Evolutionary conservation across 1,284 basidiomycete species (phyloP).

Genomic region (Microbotryum silenes-acaulis): DNA sequence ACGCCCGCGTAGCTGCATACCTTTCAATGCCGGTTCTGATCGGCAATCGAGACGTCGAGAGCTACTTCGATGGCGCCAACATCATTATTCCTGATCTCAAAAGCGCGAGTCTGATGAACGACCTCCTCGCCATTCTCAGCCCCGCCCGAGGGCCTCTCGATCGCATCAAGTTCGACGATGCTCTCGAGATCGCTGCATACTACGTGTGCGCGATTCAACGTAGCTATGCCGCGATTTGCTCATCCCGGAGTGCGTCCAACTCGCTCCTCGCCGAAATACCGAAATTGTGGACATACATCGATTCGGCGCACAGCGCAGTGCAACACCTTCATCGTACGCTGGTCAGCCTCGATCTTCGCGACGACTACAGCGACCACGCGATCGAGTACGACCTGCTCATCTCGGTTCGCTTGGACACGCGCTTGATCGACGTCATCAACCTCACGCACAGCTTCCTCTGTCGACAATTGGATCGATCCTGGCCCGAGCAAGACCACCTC

Average conservation of each 20-base stretch:
- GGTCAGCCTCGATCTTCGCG: constrained; percentile 9
- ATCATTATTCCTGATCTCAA: constrained; percentile 26
- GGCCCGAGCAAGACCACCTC: constrained; percentile 3
- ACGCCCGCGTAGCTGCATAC: constrained; percentile 25
- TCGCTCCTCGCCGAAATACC: constrained; percentile 9
- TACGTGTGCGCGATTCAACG: constrained; percentile 29
- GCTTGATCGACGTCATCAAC: constrained; percentile 28
- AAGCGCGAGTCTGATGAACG: constrained; percentile 11
- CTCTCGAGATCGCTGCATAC: constrained; percentile 21
- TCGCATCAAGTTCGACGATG: constrained; percentile 15
- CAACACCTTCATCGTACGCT: constrained; percentile 17
- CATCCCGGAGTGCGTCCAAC: neutral
- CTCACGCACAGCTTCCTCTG: constrained; percentile 22
- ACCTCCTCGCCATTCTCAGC: constrained; percentile 19
- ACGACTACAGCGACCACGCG: constrained; percentile 13
- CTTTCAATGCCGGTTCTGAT: constrained; percentile 20
- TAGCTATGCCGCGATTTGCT: constrained; percentile 13
- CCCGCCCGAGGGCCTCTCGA: constrained; percentile 6
- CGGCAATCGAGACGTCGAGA: constrained; percentile 16
- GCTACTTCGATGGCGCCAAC: constrained; percentile 23
- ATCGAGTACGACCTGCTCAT: constrained; percentile 29
- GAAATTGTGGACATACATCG: constrained; percentile 21
- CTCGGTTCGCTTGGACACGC: constrained; percentile 24
- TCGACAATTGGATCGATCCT: neutral
- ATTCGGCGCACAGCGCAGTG: constrained; percentile 22